Base-by-base conservation (phyloP, 768 basidiomycete species). In the Xanthoconium stramineum region DNA sequence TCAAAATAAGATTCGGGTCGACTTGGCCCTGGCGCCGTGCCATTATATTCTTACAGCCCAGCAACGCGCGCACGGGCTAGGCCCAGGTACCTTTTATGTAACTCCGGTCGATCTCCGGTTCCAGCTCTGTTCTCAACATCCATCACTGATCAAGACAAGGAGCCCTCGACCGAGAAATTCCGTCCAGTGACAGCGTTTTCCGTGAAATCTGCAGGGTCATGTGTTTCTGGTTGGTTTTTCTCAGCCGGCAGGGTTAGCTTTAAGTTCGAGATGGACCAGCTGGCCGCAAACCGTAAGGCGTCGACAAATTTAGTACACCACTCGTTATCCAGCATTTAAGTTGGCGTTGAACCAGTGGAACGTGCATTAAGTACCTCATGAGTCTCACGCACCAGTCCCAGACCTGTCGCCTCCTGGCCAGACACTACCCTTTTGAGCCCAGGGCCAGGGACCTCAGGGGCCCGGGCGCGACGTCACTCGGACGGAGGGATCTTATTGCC, bases 21-120 rank as follows among this genome's bases (percentile, higher is more conserved):
- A 7, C 3, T 5, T 11, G 33, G 33, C 11, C 33, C 33, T 35
- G 36, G 48, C 10, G 46, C n/a, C 20, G n/a, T 38, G 28, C 24
- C n/a, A 28, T 17, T 20, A 42, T 46, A 37, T 52, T 29, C 50
- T 6, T 20, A 14, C 12, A 35, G 14, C 30, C 32, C 36, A 42
- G 39, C 38, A 53, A 20, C n/a, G 37, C 29, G 9, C 5, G 42
- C 42, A 24, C 24, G 42, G 28, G 42, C 42, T 24, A 13, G 32
- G 17, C n/a, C 6, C 37, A 6, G n/a, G 12, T 29, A 5, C 36
- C 47, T 28, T 43, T 52, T 55, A 59, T 63, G 47, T 60, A 55
- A 60, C 40, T 51, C 42, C 35, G 37, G 17, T 24, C 20, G 42
- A 43, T 28, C 42, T 43, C 42, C 24, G 42, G 9, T 19, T 40